These are phyloP conservation scores for Prunus armeniaca DNA, from an alignment of 306 rosid genomes.

Conservation along the genomic window DNA sequence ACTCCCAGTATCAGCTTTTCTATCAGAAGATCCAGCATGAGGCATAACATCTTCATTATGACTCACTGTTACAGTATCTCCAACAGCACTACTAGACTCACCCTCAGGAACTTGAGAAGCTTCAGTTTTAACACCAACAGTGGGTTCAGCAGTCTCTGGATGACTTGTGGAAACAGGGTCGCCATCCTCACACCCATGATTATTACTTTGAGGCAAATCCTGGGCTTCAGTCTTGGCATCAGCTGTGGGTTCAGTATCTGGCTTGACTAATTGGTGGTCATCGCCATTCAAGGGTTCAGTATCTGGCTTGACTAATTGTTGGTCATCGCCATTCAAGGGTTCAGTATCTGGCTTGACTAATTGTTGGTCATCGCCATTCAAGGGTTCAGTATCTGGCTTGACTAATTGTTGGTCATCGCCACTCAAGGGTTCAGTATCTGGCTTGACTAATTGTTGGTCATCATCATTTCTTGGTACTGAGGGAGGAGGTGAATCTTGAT, in stretches of 20 bases:
- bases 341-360: slow-evolving; percentile 28
- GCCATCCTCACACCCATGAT: slow-evolving; percentile 17
- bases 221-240: slow-evolving; percentile 33
- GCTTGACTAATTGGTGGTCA: slow-evolving; percentile 12
- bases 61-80: slow-evolving; percentile 25
- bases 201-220: slow-evolving; percentile 26
- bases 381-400: neutral
- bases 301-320: neutral
- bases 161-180: slow-evolving; percentile 15
- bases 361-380: neutral
- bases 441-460: neutral
- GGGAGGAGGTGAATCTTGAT: slow-evolving; percentile 25
- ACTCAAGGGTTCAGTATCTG: neutral
- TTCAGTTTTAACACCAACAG: slow-evolving; percentile 45
- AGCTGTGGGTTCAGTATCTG: slow-evolving; percentile 22
- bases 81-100: slow-evolving; percentile 23
- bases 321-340: neutral
- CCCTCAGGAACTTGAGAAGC: slow-evolving; percentile 34
- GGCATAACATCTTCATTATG: slow-evolving; percentile 33
- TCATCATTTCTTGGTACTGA: slow-evolving; percentile 26
- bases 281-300: neutral
- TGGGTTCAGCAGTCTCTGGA: slow-evolving; percentile 24
- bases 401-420: neutral
- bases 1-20: slow-evolving; percentile 32
- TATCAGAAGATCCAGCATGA: slow-evolving; percentile 36